Conservation (phyloP, 805 yeast species). For the Nakazawaea ishiwadae region DNA sequence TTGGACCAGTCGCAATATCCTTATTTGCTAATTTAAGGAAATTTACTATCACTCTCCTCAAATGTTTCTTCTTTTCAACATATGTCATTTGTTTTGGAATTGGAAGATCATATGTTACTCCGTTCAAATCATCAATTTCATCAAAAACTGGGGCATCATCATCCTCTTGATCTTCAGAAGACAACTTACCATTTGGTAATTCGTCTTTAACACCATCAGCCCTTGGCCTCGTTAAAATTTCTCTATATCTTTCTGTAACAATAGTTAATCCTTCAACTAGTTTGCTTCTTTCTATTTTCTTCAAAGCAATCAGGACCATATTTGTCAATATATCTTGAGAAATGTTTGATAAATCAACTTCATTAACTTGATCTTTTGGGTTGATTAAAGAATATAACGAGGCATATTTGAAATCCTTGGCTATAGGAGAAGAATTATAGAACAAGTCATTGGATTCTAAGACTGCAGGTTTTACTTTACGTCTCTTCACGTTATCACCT, state of each 20-base stretch:
- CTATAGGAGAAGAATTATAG: slow-evolving; percentile 26
- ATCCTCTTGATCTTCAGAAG: slow-evolving; percentile 20
- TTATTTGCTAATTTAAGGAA: slow-evolving; percentile 45
- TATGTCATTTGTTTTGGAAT: slow-evolving; percentile 49
- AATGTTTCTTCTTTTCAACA: slow-evolving; percentile 52
- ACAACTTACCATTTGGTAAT: slow-evolving; percentile 14
- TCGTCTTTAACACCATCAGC: slow-evolving; percentile 21
- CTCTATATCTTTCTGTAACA: slow-evolving; percentile 59
- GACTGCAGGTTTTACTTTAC: slow-evolving; percentile 17
- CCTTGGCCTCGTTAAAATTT: slow-evolving; percentile 27
- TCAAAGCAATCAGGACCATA: slow-evolving; percentile 65
- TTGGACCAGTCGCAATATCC: slow-evolving; percentile 17
- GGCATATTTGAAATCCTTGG: slow-evolving; percentile 46
- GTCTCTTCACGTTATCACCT: slow-evolving; percentile 31
- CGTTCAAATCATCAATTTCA: slow-evolving; percentile 26
- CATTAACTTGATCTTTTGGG: slow-evolving; percentile 48
- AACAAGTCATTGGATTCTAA: slow-evolving; percentile 19
- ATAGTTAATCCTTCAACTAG: slow-evolving; percentile 67
- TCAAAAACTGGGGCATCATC: slow-evolving; percentile 19
- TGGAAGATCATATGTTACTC: slow-evolving; percentile 41
- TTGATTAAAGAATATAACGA: slow-evolving; percentile 65
- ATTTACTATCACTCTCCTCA: slow-evolving; percentile 53
- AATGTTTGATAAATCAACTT: slow-evolving; percentile 67
- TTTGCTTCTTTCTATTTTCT: slow-evolving; percentile 43
- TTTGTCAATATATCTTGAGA: slow-evolving; percentile 59